Percentiles rank a stretch among this genome's conserved stretches.
These are phyloP conservation scores for Diaporthe humulicola DNA, from an alignment of 2,329 filamentous ascomycete genomes.

Conservation along the genomic window DNA sequence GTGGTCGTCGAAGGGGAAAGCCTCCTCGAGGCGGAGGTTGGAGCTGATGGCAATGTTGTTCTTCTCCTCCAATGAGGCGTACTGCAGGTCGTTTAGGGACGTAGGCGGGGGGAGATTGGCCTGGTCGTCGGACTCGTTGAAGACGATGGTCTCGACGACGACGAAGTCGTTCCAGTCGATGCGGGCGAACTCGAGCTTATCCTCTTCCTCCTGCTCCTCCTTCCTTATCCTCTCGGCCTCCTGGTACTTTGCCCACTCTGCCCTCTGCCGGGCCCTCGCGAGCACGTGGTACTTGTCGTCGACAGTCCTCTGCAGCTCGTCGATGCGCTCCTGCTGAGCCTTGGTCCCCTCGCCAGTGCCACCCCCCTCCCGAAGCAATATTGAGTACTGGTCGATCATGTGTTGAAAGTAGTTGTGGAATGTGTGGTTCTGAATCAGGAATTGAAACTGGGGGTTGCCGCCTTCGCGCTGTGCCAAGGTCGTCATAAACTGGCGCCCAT, in stretches of 20 bases:
- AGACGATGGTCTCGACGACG: slow-evolving; percentile 93
- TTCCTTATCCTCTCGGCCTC: slow-evolving; percentile 89
- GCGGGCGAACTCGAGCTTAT: slow-evolving; percentile 81
- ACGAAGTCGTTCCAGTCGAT: slow-evolving; percentile 99
- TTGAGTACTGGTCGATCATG: slow-evolving; percentile 93
- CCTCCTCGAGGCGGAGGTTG: slow-evolving; percentile 91
- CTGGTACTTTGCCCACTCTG: slow-evolving; percentile 88
- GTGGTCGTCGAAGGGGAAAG: slow-evolving; percentile 84
- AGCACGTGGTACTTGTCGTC: slow-evolving; percentile 85
- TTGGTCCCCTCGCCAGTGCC: slow-evolving; percentile 76
- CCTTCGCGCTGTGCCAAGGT: slow-evolving; percentile 89
- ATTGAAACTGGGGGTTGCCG: slow-evolving; percentile 95
- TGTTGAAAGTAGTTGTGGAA: slow-evolving; percentile 96
- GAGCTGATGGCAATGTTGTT: slow-evolving; percentile 88
- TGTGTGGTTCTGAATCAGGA: slow-evolving; percentile 93
- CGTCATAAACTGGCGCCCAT: slow-evolving; percentile 93
- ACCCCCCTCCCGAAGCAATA: slow-evolving; percentile 77
- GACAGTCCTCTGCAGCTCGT: slow-evolving; percentile 80
- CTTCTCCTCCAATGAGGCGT: slow-evolving; percentile 94
- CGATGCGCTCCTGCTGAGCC: slow-evolving; percentile 78
- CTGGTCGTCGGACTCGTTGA: slow-evolving; percentile 89
- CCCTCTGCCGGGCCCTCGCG: slow-evolving; percentile 84
- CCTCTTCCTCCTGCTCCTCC: slow-evolving; percentile 87
- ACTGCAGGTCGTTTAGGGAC: slow-evolving; percentile 90
- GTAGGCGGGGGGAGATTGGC: slow-evolving; percentile 90